Evolutionary conservation across 148 eudicot genomes (phyloP).

Genomic region (Hydrangea macrophylla): DNA sequence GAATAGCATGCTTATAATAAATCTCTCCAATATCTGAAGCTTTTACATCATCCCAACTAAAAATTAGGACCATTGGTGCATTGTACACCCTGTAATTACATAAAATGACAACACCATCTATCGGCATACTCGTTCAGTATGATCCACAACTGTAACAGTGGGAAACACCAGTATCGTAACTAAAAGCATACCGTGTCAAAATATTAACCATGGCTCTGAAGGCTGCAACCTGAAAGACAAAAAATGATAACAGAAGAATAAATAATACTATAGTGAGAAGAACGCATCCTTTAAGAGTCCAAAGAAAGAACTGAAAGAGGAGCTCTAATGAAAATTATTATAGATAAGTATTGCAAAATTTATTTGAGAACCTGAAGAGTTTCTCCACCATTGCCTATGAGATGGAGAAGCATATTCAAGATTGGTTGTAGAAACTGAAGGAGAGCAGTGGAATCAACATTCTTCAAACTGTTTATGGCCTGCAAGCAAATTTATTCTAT

Average conservation of each 20-base stretch:
- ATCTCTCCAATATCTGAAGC: constrained; percentile 1
- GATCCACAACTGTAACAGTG: neutral
- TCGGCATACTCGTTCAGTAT: neutral
- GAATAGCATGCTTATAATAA: neutral
- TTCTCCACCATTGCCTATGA: constrained; percentile 99
- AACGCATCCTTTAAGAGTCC: neutral
- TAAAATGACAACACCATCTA: neutral
- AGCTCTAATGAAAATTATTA: neutral
- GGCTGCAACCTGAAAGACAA: constrained; percentile 82
- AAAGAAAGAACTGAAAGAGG: neutral
- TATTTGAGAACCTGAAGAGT: constrained; percentile 77
- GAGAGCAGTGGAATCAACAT: constrained; percentile 96
- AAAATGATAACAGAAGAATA: neutral
- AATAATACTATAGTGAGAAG: neutral
- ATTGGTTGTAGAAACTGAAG: constrained; percentile 99
- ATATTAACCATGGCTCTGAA: constrained; percentile 99
- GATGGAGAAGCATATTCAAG: constrained; percentile 97
- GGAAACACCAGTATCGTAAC: neutral
- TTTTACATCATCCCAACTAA: neutral
- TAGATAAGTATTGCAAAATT: neutral
- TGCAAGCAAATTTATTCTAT: constrained; percentile 31
- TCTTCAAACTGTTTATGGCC: constrained; percentile 99
- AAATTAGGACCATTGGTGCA: neutral
- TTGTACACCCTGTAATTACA: neutral
- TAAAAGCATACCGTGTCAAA: constrained; percentile 72